A percentile compares a stretch with the other conserved stretches of the same genome.
Conservation (phyloP, 495 filamentous ascomycete genomes). For the Neurospora tetrasperma region DNA sequence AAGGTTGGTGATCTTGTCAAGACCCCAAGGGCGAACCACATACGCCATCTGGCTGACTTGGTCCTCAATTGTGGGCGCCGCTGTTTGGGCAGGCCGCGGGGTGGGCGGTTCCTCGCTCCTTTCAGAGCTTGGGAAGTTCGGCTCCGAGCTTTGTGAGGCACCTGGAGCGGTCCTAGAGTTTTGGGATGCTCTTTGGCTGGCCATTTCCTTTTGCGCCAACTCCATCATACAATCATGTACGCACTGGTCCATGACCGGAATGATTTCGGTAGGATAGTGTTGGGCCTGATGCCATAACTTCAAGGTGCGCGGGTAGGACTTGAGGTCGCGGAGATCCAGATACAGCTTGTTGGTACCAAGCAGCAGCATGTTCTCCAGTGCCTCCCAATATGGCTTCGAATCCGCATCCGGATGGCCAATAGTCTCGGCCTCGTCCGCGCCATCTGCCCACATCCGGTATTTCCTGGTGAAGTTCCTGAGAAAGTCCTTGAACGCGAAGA, state of each 20-base stretch:
- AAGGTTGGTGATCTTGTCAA: slow-evolving; percentile 82
- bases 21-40: slow-evolving; percentile 81
- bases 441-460: slow-evolving; percentile 84
- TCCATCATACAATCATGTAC: slow-evolving; percentile 92
- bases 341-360: slow-evolving; percentile 77
- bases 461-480: slow-evolving; percentile 80
- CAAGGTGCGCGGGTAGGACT: slow-evolving; percentile 79
- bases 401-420: slow-evolving; percentile 49
- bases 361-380: slow-evolving; percentile 81
- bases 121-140: slow-evolving; percentile 67
- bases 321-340: slow-evolving; percentile 80
- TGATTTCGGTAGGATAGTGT: slow-evolving; percentile 87
- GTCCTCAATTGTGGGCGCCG: slow-evolving; percentile 32
- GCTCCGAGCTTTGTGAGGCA: slow-evolving; percentile 55
- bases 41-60: slow-evolving; percentile 64
- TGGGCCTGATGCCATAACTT: slow-evolving; percentile 95
- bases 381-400: slow-evolving; percentile 69
- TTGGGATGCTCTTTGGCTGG: slow-evolving; percentile 42
- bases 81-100: slow-evolving; percentile 15
- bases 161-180: background rate
- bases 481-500: slow-evolving; percentile 81
- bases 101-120: slow-evolving; percentile 38
- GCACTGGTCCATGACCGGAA: slow-evolving; percentile 90
- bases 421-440: slow-evolving; percentile 68
- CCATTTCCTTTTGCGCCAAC: slow-evolving; percentile 72